Conservation (phyloP, 176 grass and related monocot species). For the Musa schizocarpa region DNA sequence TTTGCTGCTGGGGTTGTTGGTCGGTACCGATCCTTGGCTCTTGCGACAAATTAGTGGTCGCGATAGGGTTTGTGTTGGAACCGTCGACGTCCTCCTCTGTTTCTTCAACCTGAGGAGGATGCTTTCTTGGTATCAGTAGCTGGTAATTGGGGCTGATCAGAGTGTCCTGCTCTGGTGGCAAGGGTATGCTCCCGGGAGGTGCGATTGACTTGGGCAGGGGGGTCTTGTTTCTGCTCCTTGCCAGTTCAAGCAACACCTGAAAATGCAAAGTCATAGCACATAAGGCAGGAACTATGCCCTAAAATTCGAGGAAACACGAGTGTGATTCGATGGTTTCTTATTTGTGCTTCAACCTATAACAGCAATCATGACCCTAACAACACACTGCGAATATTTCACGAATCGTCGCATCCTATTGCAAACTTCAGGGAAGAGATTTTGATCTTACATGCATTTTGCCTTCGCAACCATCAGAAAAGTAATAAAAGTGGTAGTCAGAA, state of each 20-base stretch:
- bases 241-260: slow-evolving; percentile 75
- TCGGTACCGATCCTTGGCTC: slow-evolving; percentile 43
- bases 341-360: neutral
- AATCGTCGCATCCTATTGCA: no score
- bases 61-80: slow-evolving; percentile 22
- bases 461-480: no score
- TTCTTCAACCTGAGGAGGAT: slow-evolving; percentile 41
- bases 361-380: no score
- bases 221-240: slow-evolving; percentile 66
- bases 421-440: no score
- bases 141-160: slow-evolving; percentile 79
- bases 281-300: neutral
- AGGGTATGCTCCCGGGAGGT: slow-evolving; percentile 72
- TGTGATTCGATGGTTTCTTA: neutral
- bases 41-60: slow-evolving; percentile 28
- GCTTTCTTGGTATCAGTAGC: slow-evolving; percentile 49
- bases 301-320: neutral
- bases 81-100: slow-evolving; percentile 46
- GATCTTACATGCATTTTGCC: no score
- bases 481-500: no score
- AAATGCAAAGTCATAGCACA: slow-evolving; percentile 9
- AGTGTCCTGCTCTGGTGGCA: slow-evolving; percentile 80
- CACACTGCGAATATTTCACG: no score
- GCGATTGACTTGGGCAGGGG: slow-evolving; percentile 76
- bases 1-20: slow-evolving; percentile 35